Base-by-base conservation (phyloP, 1,284 basidiomycete species). In the Papiliotrema nemorosa region DNA sequence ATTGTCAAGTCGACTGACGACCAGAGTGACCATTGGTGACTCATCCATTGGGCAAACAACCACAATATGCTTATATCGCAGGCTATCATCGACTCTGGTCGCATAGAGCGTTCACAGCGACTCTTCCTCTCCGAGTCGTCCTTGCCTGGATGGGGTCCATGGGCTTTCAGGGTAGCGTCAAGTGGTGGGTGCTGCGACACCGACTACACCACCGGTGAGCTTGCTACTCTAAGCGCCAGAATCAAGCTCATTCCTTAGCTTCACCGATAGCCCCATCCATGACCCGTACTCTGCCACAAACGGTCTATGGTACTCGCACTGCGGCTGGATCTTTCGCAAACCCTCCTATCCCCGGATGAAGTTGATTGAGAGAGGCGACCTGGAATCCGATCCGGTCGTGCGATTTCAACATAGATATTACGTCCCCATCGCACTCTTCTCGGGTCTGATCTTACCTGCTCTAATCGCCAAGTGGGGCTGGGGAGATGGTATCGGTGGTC, bases 291-390 rank as follows among this genome's bases (percentile, higher is more conserved):
- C 85, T 5, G 87, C 86, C 0, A 86, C 85, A 0, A 78, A 80
- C 36, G 87, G 87, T 0, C 70, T 89, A 1, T 77, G 85, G 47
- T 87, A 82, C 65, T 84, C 86, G 4, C 87, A 89, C 58, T 81
- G 88, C 76, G 88, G 87, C 9, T 90, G 87, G 87, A 88, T 89
- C 62, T 89, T 89, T 67, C 84, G 78, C 74, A 87, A 87, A 64
- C 82, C 85, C 1, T 79, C 69, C 6, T 88, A 89, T 59, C 77
- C 81, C 35, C 77, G 81, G 27, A 77, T 89, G 74, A 75, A 78
- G 27, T 67, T 82, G 2, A 80, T 90, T 22, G 86, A 89, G 52
- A 76, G 79, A 42, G 79, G 81, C 29, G 87, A 90, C 62, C 76
- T 89, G n/a, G 82, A 86, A 18, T 75, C 69, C 20, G 87, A 89